Conservation (phyloP, 805 yeast species). For the Cyberlindnera xishuangbannaensis region DNA sequence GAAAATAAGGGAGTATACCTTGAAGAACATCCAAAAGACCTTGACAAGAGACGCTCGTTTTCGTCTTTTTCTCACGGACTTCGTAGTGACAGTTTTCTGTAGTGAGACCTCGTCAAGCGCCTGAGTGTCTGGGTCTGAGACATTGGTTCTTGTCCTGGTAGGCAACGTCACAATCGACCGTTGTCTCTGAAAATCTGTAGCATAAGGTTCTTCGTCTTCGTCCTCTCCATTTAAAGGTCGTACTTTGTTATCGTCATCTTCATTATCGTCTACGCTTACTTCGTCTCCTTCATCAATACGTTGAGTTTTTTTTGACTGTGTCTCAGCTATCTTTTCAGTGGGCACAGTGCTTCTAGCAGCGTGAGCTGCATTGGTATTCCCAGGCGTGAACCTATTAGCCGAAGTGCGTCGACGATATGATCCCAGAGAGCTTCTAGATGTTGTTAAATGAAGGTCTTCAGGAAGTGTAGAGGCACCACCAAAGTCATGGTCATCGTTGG, state of each 20-base stretch:
- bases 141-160: neutral
- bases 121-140: constrained; percentile 6
- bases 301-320: neutral
- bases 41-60: constrained; percentile 9
- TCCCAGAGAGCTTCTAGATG: too few relatives aligned
- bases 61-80: constrained; percentile 12
- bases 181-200: neutral
- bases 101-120: constrained; percentile 3
- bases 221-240: neutral
- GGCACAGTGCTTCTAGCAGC: too few relatives aligned
- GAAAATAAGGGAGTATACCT: constrained; percentile 17
- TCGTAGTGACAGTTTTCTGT: constrained; percentile 6
- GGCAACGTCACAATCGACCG: neutral
- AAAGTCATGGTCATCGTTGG: constrained; percentile 11
- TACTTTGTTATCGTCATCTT: constrained; percentile 1
- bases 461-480: constrained; percentile 8
- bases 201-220: too few relatives aligned
- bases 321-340: neutral
- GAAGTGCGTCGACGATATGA: constrained; percentile 7
- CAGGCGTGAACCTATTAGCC: too few relatives aligned
- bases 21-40: constrained; percentile 12
- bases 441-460: constrained; percentile 6
- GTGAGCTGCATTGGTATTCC: too few relatives aligned
- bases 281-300: constrained; percentile 3
- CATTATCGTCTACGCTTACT: too few relatives aligned